phyloP scores from a whole-genome alignment of 345 rosid species.

The Arabidopsis arenosa region DNA sequence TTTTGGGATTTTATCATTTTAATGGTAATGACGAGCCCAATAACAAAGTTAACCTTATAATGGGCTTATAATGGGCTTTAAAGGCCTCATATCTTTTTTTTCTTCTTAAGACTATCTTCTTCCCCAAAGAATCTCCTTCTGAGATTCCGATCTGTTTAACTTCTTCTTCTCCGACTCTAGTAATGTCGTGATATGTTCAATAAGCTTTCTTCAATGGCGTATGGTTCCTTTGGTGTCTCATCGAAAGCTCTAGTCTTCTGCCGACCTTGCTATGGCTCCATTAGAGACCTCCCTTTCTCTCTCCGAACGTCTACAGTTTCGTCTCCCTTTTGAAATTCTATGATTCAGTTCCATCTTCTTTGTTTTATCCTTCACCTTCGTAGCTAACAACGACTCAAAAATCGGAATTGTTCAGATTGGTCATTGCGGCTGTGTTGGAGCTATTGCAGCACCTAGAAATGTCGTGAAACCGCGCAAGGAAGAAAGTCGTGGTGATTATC shows the following conservation, averaged over 20 bases:
- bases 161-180: conserved; percentile 19
- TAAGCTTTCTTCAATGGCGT: conserved; percentile 43
- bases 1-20: too few species aligned
- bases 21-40: background rate
- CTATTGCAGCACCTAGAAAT: conserved; percentile 39
- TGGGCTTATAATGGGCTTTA: conserved; percentile 30
- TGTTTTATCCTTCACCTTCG: background rate
- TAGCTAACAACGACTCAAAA: background rate
- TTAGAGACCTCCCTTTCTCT: conserved; percentile 47
- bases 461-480: conserved; percentile 42
- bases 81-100: conserved; percentile 1
- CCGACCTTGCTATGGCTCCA: conserved; percentile 46
- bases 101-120: background rate
- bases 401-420: conserved; percentile 40
- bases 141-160: conserved; percentile 21
- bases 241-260: conserved; percentile 43
- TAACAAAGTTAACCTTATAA: background rate
- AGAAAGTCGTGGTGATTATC: conserved; percentile 39
- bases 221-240: conserved; percentile 31
- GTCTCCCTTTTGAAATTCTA: conserved; percentile 8
- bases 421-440: conserved; percentile 45
- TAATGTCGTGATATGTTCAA: conserved; percentile 39
- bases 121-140: background rate
- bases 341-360: background rate
- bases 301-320: conserved; percentile 43